These are phyloP conservation scores for Gigaspora rosea DNA, from an alignment of 192 early-diverging fungal genomes.

Conservation along the genomic window DNA sequence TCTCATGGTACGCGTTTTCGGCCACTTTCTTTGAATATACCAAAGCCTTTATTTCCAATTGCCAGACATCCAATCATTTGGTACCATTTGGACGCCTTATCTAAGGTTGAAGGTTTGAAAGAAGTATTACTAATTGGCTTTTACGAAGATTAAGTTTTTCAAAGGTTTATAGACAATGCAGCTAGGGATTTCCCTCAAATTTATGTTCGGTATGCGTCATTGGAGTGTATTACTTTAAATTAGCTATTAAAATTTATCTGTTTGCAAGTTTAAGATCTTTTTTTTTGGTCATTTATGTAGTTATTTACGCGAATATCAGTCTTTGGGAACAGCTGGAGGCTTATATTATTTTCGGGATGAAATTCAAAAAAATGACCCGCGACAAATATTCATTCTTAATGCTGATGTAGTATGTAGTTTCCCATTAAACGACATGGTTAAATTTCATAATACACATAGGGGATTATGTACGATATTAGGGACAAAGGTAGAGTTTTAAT, in stretches of 20 bases:
- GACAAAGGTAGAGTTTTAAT: constrained; percentile 66
- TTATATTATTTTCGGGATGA: constrained; percentile 99
- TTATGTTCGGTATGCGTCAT: constrained; percentile 69
- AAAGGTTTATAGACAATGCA: constrained; percentile 83
- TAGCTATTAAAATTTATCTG: neutral
- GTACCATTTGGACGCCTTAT: constrained; percentile 93
- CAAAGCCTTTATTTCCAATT: constrained; percentile 99
- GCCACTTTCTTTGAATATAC: constrained; percentile 91
- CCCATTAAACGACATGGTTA: constrained; percentile 85
- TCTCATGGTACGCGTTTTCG: constrained; percentile 97
- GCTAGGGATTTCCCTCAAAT: constrained; percentile 85
- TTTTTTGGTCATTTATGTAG: constrained; percentile 44
- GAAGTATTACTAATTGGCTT: constrained; percentile 97
- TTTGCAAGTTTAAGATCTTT: neutral
- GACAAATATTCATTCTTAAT: constrained; percentile 95
- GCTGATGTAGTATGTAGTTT: constrained; percentile 95
- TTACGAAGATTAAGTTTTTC: constrained; percentile 94
- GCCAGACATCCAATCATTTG: constrained; percentile 95
- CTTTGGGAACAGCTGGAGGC: constrained; percentile 95
- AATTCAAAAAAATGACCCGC: constrained; percentile 87
- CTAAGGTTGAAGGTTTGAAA: constrained; percentile 82
- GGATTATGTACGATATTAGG: constrained; percentile 89
- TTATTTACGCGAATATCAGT: constrained; percentile 97
- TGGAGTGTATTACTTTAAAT: neutral
- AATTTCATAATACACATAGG: constrained; percentile 79